Evolutionary conservation across 768 basidiomycete species (phyloP).

Genomic region (Tylopilus sp.): DNA sequence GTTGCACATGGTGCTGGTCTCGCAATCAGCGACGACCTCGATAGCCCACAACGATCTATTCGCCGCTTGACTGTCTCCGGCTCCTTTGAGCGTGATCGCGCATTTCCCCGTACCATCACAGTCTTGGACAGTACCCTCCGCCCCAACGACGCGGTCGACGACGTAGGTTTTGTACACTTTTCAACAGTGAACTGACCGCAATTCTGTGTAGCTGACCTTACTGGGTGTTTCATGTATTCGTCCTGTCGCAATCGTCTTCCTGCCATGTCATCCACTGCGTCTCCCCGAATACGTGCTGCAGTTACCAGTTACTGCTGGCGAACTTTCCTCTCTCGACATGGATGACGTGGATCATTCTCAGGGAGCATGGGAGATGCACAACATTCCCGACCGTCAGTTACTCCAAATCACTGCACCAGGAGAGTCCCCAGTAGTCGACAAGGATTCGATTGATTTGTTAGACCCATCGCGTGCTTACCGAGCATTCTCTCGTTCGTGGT

Average conservation of each 20-base stretch:
- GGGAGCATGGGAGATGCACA: conserved; percentile 42
- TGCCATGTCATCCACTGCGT: conserved; percentile 45
- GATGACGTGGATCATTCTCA: conserved; percentile 25
- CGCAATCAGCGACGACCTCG: conserved; percentile 20
- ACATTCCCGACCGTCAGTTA: conserved; percentile 39
- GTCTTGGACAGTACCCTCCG: conserved; percentile 37
- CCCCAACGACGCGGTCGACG: conserved; percentile 13
- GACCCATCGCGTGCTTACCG: conserved; percentile 41
- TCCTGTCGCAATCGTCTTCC: conserved; percentile 66
- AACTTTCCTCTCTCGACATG: conserved; percentile 27
- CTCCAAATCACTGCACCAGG: conserved; percentile 35
- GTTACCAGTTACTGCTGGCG: conserved; percentile 50
- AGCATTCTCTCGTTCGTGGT: conserved; percentile 44
- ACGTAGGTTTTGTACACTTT: conserved; percentile 27
- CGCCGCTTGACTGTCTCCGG: conserved; percentile 27
- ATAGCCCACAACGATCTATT: conserved; percentile 20
- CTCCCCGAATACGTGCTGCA: conserved; percentile 45
- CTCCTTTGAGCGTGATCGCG: conserved; percentile 22
- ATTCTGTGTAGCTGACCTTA: conserved; percentile 36
- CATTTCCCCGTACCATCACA: conserved; percentile 33
- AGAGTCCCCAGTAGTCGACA: conserved; percentile 43
- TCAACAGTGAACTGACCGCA: conserved; percentile 28
- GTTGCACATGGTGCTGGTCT: conserved; percentile 38
- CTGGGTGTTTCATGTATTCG: conserved; percentile 40
- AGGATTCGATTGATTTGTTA: conserved; percentile 41